Conservation (phyloP, 176 grass and related monocot species). For the Zoysia japonica region DNA sequence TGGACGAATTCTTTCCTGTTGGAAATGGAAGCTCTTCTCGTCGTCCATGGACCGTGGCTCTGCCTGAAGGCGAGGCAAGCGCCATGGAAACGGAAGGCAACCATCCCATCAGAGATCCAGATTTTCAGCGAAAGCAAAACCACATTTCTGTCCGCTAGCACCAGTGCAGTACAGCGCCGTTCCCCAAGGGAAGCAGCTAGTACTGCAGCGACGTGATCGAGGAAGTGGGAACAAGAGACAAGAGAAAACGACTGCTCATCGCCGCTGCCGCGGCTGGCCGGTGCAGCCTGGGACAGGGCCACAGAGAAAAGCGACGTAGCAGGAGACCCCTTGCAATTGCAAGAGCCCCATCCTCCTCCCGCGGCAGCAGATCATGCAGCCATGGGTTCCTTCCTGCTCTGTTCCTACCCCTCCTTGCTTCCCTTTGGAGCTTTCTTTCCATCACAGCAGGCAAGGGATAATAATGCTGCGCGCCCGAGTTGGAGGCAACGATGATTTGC, state of each 20-base stretch:
- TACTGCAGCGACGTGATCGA: no score
- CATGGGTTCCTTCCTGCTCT: no score
- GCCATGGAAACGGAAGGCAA: background rate
- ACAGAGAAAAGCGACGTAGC: no score
- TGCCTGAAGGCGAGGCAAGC: background rate
- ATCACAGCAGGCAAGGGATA: background rate
- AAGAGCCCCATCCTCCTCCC: no score
- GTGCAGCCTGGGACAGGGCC: no score
- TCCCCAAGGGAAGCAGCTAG: background rate
- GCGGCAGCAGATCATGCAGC: no score
- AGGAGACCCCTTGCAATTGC: no score
- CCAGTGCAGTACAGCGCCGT: background rate
- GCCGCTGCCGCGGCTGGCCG: background rate
- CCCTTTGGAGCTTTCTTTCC: background rate
- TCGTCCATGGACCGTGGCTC: background rate
- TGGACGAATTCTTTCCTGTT: no score
- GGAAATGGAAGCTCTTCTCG: background rate
- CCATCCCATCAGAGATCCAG: background rate
- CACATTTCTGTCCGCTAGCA: background rate
- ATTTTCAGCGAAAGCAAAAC: background rate
- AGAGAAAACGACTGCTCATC: background rate
- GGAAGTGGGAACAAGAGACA: slow-evolving; percentile 36
- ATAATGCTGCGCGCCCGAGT: no score
- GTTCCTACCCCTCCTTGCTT: no score
- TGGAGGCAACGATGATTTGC: slow-evolving; percentile 18